Evolutionary conservation across 2,329 filamentous ascomycete genomes (phyloP).

Genomic region (Colletotrichum kahawae): DNA sequence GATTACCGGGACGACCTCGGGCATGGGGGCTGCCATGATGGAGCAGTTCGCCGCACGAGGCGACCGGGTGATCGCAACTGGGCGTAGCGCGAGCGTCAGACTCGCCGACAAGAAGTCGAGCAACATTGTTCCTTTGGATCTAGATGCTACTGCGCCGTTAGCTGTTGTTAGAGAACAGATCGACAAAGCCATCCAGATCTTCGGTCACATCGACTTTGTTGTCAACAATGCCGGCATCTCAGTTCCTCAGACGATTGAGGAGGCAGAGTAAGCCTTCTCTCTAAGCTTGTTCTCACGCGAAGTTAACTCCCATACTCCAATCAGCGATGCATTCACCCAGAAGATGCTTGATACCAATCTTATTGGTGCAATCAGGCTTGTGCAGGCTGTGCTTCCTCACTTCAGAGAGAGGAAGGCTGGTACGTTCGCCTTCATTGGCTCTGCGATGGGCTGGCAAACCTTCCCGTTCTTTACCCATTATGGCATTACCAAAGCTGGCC

Average conservation of each 20-base stretch:
- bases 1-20: constrained; percentile 36
- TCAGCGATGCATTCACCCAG: constrained; percentile 29
- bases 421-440: constrained; percentile 33
- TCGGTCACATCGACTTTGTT: constrained; percentile 44
- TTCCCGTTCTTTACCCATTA: constrained; percentile 30
- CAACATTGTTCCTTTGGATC: constrained; percentile 41
- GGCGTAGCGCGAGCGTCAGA: constrained; percentile 49
- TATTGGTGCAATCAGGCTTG: constrained; percentile 28
- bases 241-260: constrained; percentile 30
- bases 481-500: constrained; percentile 30
- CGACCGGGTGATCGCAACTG: constrained; percentile 50
- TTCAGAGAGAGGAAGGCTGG: constrained; percentile 29
- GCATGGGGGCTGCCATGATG: constrained; percentile 32
- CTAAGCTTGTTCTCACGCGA: not conserved
- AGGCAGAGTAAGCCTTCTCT: constrained; percentile 30
- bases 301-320: not conserved
- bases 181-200: constrained; percentile 40
- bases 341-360: constrained; percentile 33
- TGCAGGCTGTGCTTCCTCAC: constrained; percentile 31
- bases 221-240: constrained; percentile 26
- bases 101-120: constrained; percentile 42
- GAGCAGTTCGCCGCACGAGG: constrained; percentile 47
- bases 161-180: constrained; percentile 41
- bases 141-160: constrained; percentile 31
- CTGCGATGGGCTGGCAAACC: constrained; percentile 13